Conservation (phyloP, 116 monocot genomes). For the Papilionanthe hybrid region DNA sequence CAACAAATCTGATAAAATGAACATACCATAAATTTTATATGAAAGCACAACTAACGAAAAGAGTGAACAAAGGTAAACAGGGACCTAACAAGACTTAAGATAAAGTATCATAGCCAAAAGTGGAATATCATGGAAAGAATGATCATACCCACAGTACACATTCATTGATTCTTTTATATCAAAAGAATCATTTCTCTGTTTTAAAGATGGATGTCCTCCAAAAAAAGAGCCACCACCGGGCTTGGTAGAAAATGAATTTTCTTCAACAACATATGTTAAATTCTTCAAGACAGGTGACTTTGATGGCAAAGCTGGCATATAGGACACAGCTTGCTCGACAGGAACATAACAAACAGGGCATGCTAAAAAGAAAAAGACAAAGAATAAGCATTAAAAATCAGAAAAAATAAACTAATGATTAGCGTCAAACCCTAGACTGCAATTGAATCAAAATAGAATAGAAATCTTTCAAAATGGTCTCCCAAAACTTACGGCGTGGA, state of each 20-base stretch:
- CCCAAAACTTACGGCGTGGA: constrained; percentile 77
- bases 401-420: constrained; percentile 3
- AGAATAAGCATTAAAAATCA: neutral
- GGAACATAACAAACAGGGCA: constrained; percentile 85
- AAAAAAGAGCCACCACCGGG: constrained; percentile 60
- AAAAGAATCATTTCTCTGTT: constrained; percentile 68
- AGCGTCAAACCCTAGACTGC: neutral
- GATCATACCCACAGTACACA: constrained; percentile 90
- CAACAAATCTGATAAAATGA: constrained; percentile 55
- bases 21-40: neutral
- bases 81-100: neutral
- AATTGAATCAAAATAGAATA: constrained; percentile 2
- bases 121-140: neutral
- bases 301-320: constrained; percentile 69
- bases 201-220: constrained; percentile 78
- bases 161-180: constrained; percentile 78
- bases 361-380: constrained; percentile 37
- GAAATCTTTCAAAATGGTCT: neutral
- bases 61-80: neutral
- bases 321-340: constrained; percentile 52
- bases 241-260: constrained; percentile 37
- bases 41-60: neutral
- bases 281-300: constrained; percentile 57
- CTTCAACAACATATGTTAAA: constrained; percentile 54
- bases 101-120: neutral